Evolutionary conservation across 441 rosid genomes (phyloP).

Genomic region (Manihot esculenta): DNA sequence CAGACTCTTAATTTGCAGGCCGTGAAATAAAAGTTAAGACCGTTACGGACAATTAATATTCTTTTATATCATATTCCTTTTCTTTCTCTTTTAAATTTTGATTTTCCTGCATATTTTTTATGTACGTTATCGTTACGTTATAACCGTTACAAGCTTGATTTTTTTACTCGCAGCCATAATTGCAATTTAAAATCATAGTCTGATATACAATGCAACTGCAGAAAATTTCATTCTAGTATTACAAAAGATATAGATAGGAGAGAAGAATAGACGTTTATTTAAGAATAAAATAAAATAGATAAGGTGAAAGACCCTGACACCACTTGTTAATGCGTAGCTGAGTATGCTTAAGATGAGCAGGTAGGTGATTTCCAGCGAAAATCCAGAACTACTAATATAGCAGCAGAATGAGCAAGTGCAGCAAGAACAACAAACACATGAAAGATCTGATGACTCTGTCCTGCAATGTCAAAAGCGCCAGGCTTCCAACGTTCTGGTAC

Average conservation of each 20-base stretch:
- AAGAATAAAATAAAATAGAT: too few relatives aligned
- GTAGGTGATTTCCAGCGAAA: constrained; percentile 53
- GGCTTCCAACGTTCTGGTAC: constrained; percentile 91
- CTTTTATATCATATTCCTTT: too few relatives aligned
- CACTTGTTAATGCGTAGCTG: neutral
- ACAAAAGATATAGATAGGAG: constrained; percentile 6
- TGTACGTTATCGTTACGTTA: too few relatives aligned
- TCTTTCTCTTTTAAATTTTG: too few relatives aligned
- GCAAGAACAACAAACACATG: constrained; percentile 82
- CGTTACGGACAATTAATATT: too few relatives aligned
- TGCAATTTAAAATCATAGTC: too few relatives aligned
- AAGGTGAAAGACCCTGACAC: neutral
- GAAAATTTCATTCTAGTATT: neutral
- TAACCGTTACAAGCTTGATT: too few relatives aligned
- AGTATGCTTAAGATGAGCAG: constrained; percentile 28
- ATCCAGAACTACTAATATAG: constrained; percentile 65
- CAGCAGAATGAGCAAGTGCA: constrained; percentile 71
- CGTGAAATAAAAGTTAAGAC: too few relatives aligned
- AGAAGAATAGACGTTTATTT: neutral
- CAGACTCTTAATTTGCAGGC: too few relatives aligned
- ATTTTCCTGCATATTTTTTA: too few relatives aligned
- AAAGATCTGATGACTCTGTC: constrained; percentile 92
- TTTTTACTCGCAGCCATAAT: too few relatives aligned
- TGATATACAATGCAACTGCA: neutral
- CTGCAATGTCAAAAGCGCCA: constrained; percentile 79